phyloP scores from a whole-genome alignment of 345 rosid species.

The Clarkia xantiana region DNA sequence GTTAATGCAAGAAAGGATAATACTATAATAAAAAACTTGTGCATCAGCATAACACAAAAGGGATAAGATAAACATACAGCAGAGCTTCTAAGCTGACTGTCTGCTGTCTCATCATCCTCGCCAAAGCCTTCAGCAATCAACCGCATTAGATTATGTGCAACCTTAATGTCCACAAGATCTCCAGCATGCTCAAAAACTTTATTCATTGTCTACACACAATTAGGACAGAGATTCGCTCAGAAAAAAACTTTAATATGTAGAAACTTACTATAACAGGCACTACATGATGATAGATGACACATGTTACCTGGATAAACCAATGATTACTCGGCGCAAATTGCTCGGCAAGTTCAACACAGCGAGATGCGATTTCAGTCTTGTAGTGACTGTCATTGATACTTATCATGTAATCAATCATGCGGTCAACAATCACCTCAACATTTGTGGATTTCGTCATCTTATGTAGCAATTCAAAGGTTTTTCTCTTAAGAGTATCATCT shows the following conservation, averaged over 20 bases:
- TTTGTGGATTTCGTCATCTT: constrained; percentile 96
- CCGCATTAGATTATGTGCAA: constrained; percentile 91
- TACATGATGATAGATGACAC: background rate
- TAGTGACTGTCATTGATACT: constrained; percentile 86
- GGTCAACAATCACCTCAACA: constrained; percentile 94
- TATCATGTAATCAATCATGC: constrained; percentile 97
- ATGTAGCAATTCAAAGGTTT: constrained; percentile 82
- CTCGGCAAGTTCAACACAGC: constrained; percentile 89
- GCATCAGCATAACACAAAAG: background rate
- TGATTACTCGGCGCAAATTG: constrained; percentile 98
- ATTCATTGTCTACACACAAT: constrained; percentile 54
- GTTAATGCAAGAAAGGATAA: too few relatives aligned
- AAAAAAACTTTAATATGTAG: background rate
- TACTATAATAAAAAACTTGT: too few relatives aligned
- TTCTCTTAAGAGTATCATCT: constrained; percentile 92
- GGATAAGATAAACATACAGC: constrained; percentile 50
- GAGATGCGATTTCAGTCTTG: constrained; percentile 95
- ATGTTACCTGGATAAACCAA: constrained; percentile 89
- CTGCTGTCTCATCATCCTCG: constrained; percentile 77
- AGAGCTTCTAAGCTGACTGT: constrained; percentile 79
- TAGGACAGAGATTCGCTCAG: too few relatives aligned
- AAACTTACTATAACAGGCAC: constrained; percentile 4
- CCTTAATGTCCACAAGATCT: constrained; percentile 83
- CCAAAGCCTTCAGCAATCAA: constrained; percentile 96
- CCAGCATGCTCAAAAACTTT: constrained; percentile 97